A percentile compares a stretch with the other conserved stretches of the same genome.
These are phyloP conservation scores for Fragaria vesca DNA, from an alignment of 306 rosid species.

Conservation along the genomic window DNA sequence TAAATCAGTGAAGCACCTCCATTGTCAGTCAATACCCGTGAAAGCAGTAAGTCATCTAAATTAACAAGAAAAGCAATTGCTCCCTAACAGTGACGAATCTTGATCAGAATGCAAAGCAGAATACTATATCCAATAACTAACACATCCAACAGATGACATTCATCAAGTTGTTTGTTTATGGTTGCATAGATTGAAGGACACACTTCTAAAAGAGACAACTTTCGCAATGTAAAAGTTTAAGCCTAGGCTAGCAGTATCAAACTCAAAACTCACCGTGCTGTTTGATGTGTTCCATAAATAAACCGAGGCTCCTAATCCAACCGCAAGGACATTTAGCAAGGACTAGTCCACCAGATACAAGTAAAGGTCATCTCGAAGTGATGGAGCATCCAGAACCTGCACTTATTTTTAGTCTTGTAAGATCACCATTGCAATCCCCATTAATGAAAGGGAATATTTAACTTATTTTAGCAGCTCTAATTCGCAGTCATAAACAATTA, in stretches of 20 bases:
- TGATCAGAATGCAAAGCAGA: too few relatives aligned
- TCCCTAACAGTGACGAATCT: too few relatives aligned
- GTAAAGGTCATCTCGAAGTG: slow-evolving; percentile 93
- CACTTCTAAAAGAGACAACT: background rate
- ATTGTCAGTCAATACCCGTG: too few relatives aligned
- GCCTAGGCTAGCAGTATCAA: background rate
- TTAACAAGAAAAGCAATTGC: too few relatives aligned
- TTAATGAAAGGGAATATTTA: background rate
- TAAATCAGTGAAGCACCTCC: too few relatives aligned
- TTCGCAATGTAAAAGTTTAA: background rate
- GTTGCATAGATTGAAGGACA: too few relatives aligned
- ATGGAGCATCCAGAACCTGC: slow-evolving; percentile 96
- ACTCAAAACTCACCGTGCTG: slow-evolving; percentile 56
- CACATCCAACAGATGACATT: background rate
- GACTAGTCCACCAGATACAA: slow-evolving; percentile 99
- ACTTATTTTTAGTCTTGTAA: slow-evolving; percentile 3
- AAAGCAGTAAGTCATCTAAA: too few relatives aligned
- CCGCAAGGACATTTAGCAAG: slow-evolving; percentile 87
- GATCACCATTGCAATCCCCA: slow-evolving; percentile 17
- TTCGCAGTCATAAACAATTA: background rate
- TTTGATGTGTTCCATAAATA: slow-evolving; percentile 95
- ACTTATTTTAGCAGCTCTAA: background rate
- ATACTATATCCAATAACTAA: too few relatives aligned
- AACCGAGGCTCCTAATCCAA: slow-evolving; percentile 88
- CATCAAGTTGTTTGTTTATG: background rate